Evolutionary conservation across 495 filamentous ascomycete species (phyloP), one percentile per base, ranked within the genome.

Genomic region (Trichoderma parareesei): DNA sequence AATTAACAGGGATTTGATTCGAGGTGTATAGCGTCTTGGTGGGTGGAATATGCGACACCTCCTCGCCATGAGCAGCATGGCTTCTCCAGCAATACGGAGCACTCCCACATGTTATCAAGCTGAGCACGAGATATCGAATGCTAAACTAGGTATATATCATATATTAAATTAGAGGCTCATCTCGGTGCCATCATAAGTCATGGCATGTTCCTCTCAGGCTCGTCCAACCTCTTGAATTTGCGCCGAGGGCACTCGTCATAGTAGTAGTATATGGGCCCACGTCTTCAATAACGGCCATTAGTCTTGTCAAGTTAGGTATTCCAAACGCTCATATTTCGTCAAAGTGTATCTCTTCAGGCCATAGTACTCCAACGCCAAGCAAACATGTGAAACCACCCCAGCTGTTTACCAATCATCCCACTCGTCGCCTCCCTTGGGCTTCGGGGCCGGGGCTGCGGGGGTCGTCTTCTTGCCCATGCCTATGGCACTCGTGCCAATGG

Each of bases 401-500:
- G 7, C 33, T 10, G 13, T 27, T 74, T 73, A 88, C 85, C 85
- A 87, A 71, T 88, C 84, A 70, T 88, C 85, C 86, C 85, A 88
- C 42, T 85, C 81, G 53, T 87, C 84, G 70, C 84, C 80, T 57
- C 72, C 79, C 59, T 75, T 72, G 8, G 67, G 62, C n/a, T 73
- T 71, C 14, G 67, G 71, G 64, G 72, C 68, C 64, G 77, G 64
- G 62, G 68, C 63, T 60, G 70, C 67, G 70, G 75, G 74, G 59
- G 70, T 77, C 41, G 72, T 73, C 41, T 75, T 76, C 77, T 87
- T 81, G 68, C 86, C 88, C 77, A 86, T 81, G 69, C 86, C 88
- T 81, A 89, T 87, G 41, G 88, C 90, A 44, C 83, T 78, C 37
- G 89, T 91, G 27, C 90, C 90, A 68, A 92, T 86, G n/a, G 86